Percentiles rank a stretch among this genome's conserved stretches.
Conservation (phyloP, 768 basidiomycete genomes). For the Phanerochaete carnosa region DNA sequence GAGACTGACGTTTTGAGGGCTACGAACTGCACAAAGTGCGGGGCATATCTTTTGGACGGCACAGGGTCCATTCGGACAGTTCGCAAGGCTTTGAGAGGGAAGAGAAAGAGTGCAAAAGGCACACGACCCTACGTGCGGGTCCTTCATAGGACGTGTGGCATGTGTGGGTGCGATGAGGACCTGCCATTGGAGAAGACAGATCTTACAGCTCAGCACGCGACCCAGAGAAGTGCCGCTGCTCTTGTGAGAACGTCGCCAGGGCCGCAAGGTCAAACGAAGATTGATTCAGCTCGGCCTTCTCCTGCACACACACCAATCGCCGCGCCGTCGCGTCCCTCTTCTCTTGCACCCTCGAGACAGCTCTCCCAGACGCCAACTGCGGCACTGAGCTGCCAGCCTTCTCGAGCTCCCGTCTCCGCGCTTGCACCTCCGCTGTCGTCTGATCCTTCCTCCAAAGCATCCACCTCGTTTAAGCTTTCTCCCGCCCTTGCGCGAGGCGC, state of each 20-base stretch:
- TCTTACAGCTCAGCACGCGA: background rate
- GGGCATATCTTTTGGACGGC: conserved; percentile 42
- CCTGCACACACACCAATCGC: background rate
- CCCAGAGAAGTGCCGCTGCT: background rate
- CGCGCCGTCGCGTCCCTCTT: background rate
- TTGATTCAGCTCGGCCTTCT: background rate
- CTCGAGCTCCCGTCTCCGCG: background rate
- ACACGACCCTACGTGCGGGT: conserved; percentile 3
- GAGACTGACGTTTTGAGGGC: conserved; percentile 20
- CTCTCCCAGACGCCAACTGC: background rate
- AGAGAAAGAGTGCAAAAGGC: conserved; percentile 12
- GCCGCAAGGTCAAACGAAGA: background rate
- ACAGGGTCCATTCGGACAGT: conserved; percentile 34
- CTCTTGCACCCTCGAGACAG: background rate
- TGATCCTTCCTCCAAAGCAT: background rate
- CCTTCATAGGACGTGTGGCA: conserved; percentile 23
- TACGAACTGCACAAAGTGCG: conserved; percentile 52
- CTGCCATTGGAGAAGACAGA: conserved; percentile 16
- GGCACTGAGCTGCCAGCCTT: background rate
- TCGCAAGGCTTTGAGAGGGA: conserved; percentile 26
- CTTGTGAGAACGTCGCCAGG: background rate
- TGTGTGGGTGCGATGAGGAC: conserved; percentile 26
- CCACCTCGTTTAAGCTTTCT: background rate
- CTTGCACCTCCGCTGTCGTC: background rate
- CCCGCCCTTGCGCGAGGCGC: background rate